These are phyloP conservation scores for Annulohypoxylon maeteangense DNA, from an alignment of 495 filamentous ascomycete species.

Conservation along the genomic window DNA sequence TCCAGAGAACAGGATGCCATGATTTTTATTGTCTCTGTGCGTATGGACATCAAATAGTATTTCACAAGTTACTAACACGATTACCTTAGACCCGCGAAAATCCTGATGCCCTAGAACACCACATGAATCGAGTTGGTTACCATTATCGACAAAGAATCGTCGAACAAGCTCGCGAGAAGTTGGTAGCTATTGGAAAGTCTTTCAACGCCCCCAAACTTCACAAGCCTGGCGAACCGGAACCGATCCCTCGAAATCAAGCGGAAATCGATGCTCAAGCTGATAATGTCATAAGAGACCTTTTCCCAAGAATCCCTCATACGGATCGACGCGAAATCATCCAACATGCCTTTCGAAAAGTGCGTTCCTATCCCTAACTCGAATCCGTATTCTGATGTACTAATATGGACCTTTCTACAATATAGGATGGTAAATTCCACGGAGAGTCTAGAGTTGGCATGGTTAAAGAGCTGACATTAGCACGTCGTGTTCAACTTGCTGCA, in stretches of 20 bases:
- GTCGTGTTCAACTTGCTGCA: conserved; percentile 83
- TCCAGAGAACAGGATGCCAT: conserved; percentile 73
- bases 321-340: conserved; percentile 81
- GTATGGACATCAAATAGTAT: conserved; percentile 39
- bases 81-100: conserved; percentile 10
- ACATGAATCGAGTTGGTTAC: conserved; percentile 82
- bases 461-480: conserved; percentile 70
- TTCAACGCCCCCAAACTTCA: conserved; percentile 22
- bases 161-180: conserved; percentile 55
- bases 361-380: conserved; percentile 20
- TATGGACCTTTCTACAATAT: conserved; percentile 17
- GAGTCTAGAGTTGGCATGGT: conserved; percentile 71
- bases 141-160: conserved; percentile 69
- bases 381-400: not conserved
- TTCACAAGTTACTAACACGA: too few species aligned
- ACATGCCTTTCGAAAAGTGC: conserved; percentile 85
- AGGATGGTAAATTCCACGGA: conserved; percentile 46
- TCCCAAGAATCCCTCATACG: conserved; percentile 83
- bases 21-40: conserved; percentile 84
- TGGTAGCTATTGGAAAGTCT: conserved; percentile 42
- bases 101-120: conserved; percentile 48
- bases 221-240: conserved; percentile 54
- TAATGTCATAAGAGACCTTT: conserved; percentile 80
- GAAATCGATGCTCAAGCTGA: conserved; percentile 78
- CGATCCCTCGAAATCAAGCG: conserved; percentile 66